Evolutionary conservation across 305 asterid genomes (phyloP).

Genomic region (Fraxinus baroniana): DNA sequence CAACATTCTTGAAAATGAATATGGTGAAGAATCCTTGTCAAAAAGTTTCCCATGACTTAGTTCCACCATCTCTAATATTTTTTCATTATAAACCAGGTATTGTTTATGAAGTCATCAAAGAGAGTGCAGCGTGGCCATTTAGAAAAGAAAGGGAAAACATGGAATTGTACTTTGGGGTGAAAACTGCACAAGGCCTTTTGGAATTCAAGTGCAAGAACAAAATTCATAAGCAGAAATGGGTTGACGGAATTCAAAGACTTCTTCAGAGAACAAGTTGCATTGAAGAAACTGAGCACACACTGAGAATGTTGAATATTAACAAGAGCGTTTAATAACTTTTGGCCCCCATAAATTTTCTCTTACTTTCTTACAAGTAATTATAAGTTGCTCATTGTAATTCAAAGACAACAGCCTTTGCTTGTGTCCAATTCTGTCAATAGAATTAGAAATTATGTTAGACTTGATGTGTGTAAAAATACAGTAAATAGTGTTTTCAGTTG

Average conservation of each 20-base stretch:
- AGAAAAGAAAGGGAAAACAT: slow-evolving; percentile 55
- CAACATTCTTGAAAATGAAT: neutral
- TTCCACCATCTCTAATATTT: neutral
- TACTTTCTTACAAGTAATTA: neutral
- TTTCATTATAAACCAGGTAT: slow-evolving; percentile 39
- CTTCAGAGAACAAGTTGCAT: slow-evolving; percentile 37
- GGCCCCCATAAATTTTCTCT: neutral
- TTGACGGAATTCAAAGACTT: slow-evolving; percentile 55
- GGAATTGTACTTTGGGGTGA: slow-evolving; percentile 70
- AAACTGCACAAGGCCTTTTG: slow-evolving; percentile 66
- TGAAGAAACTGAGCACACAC: slow-evolving; percentile 53
- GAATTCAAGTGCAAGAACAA: slow-evolving; percentile 84
- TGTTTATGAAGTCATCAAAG: slow-evolving; percentile 66
- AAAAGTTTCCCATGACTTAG: neutral
- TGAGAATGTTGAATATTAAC: slow-evolving; percentile 45
- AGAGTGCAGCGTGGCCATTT: slow-evolving; percentile 60
- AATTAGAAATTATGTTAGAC: neutral
- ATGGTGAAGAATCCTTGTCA: too few relatives aligned
- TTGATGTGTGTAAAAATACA: neutral
- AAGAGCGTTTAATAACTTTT: slow-evolving; percentile 33
- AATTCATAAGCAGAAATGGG: slow-evolving; percentile 69
- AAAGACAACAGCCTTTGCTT: neutral
- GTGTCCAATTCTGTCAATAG: neutral
- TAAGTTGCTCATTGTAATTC: neutral
- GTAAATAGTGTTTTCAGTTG: neutral